These are phyloP conservation scores for Kodamaea laetipori DNA, from an alignment of 805 yeast genomes.

Conservation along the genomic window DNA sequence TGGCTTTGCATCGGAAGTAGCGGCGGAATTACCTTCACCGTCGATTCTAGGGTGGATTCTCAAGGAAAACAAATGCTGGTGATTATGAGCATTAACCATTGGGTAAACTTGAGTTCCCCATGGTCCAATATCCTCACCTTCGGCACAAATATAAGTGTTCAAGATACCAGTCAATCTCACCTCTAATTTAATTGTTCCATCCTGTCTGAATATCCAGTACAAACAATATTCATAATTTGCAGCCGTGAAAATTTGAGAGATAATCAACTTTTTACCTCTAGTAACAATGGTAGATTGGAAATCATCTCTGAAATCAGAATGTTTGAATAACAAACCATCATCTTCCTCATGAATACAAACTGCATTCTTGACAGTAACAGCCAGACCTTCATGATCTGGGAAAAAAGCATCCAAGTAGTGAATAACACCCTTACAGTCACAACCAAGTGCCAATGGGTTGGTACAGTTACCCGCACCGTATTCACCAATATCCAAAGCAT, in stretches of 20 bases:
- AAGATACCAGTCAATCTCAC: conserved; percentile 80
- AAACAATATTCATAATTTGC: conserved; percentile 85
- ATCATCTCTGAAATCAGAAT: conserved; percentile 81
- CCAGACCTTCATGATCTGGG: conserved; percentile 65
- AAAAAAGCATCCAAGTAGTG: conserved; percentile 83
- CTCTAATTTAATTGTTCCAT: conserved; percentile 79
- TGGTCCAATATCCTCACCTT: conserved; percentile 67
- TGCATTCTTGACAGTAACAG: conserved; percentile 72
- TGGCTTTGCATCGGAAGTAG: conserved; percentile 62
- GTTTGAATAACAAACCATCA: conserved; percentile 77
- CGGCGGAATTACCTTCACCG: conserved; percentile 77
- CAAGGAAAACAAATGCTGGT: conserved; percentile 79
- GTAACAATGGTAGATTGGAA: conserved; percentile 74
- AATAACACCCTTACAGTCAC: conserved; percentile 85
- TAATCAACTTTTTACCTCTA: conserved; percentile 70
- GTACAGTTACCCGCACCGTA: conserved; percentile 88
- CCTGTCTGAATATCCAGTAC: conserved; percentile 82
- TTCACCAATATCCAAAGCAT: conserved; percentile 84
- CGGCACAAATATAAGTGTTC: conserved; percentile 67
- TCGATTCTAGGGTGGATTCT: conserved; percentile 81
- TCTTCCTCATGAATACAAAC: conserved; percentile 87
- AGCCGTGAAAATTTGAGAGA: conserved; percentile 83
- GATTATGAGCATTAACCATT: conserved; percentile 80
- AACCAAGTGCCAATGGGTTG: conserved; percentile 74
- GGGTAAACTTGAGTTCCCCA: conserved; percentile 85